Conservation (phyloP, 1,139 yeast genomes). For the Debaryomyces sp. region DNA sequence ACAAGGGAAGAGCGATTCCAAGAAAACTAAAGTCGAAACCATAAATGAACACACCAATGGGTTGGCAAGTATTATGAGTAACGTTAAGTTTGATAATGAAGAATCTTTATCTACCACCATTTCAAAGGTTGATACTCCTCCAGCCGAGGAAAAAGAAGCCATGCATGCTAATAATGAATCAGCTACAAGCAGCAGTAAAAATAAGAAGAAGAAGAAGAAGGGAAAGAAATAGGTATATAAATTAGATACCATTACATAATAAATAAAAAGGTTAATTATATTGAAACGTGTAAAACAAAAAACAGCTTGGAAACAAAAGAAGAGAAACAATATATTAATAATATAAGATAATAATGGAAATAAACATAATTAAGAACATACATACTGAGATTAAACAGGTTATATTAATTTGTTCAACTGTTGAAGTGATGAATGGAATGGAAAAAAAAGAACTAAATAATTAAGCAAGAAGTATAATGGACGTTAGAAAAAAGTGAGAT, state of each 20-base stretch:
- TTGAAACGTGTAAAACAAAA: neutral
- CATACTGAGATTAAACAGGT: neutral
- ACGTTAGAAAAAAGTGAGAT: neutral
- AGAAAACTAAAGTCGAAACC: constrained; percentile 10
- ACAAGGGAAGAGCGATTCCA: constrained; percentile 10
- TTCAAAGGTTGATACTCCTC: constrained; percentile 10
- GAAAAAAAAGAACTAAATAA: neutral
- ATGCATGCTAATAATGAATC: constrained; percentile 11
- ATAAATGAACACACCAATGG: constrained; percentile 31
- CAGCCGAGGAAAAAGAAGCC: constrained; percentile 11
- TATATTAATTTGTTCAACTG: neutral
- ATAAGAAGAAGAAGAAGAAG: constrained; percentile 28
- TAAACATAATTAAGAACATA: neutral
- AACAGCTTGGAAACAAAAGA: neutral
- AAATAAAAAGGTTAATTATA: neutral
- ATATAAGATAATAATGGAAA: neutral
- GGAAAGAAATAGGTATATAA: constrained; percentile 21
- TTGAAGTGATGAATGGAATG: neutral
- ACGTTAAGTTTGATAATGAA: constrained; percentile 37
- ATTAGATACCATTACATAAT: neutral
- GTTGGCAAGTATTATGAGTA: constrained; percentile 45
- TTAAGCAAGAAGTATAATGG: neutral
- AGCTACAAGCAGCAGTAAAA: constrained; percentile 15
- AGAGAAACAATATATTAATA: neutral
- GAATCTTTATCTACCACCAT: constrained; percentile 9